These are phyloP conservation scores for Friedmanniomyces simplex DNA, from an alignment of 495 filamentous ascomycete species.

Conservation along the genomic window DNA sequence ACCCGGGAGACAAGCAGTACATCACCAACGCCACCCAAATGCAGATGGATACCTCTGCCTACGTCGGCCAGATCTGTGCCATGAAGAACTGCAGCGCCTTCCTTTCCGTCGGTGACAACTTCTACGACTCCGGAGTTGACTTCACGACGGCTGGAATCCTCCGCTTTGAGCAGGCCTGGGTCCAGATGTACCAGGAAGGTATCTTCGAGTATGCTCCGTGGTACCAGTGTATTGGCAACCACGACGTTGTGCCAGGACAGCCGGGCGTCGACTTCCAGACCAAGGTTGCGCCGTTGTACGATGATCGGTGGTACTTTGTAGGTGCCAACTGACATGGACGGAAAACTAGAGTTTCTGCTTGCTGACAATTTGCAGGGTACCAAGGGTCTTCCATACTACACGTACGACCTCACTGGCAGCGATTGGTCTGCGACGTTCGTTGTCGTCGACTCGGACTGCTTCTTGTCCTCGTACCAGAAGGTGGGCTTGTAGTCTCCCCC, in stretches of 20 bases:
- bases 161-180: background rate
- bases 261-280: slow-evolving; percentile 1
- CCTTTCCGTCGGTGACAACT: background rate
- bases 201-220: background rate
- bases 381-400: background rate
- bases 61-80: background rate
- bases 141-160: slow-evolving; percentile 1
- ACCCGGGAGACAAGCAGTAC: slow-evolving; percentile 3
- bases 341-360: too few species aligned
- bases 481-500: background rate
- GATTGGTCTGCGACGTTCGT: slow-evolving; percentile 1
- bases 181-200: background rate
- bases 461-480: background rate
- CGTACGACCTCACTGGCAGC: background rate
- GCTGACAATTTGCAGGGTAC: background rate
- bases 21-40: slow-evolving; percentile 2
- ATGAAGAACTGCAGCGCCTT: slow-evolving; percentile 6
- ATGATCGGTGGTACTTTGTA: slow-evolving; percentile 3
- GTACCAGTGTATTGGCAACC: slow-evolving; percentile 1
- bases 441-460: background rate
- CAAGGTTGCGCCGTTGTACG: background rate
- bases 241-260: background rate
- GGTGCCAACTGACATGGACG: background rate
- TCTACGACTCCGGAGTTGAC: slow-evolving; percentile 1
- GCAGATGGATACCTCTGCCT: slow-evolving; percentile 1